Evolutionary conservation across 2,329 filamentous ascomycete species (phyloP), one percentile per base, ranked within the genome.

Genomic region (Epichloe sibirici): DNA sequence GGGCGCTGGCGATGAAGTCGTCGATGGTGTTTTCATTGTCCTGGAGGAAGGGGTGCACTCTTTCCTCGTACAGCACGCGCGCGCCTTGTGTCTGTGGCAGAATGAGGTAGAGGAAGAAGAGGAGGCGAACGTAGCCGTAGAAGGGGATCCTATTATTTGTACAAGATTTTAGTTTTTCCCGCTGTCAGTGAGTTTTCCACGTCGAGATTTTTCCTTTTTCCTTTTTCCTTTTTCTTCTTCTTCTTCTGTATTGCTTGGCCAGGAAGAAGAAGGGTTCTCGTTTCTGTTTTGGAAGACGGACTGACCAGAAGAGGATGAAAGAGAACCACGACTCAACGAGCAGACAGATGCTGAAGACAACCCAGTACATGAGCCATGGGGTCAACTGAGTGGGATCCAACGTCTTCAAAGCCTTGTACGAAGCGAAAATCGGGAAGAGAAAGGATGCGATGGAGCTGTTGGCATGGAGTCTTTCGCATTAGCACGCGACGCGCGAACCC

Each of bases 351-450:
- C 88, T 87, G 58, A 96, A 80, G 25, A 95, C 89, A 55, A 95
- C 89, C 86, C 91, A 98, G 78, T 97, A 98, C 86, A 97, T 97
- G 59, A 97, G 81, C 93, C 93, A 98, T 83, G 91, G 91, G 57
- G 88, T 88, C 55, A 96, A 78, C 65, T 94, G 83, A 39, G 88
- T 85, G 2, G 90, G 90, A 68, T 96, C 88, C 50, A 86, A 86
- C 15, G 89, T 90, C 72, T 93, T 91, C 65, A 98, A 85, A 48
- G 93, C 91, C 76, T 97, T 97, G 79, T 96, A 97, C 58, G 91
- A 95, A 59, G 91, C 90, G 72, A 95, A 97, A 57, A 96, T 82
- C 49, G 93, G 93, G 67, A 97, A 94, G 65, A 96, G 82, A 65
- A 95, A 90, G 53, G 90, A 94, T 54, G 87, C 83, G 66, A 91